phyloP scores from a whole-genome alignment of 768 basidiomycete species.

The Boletus rufocinnamomeus region DNA sequence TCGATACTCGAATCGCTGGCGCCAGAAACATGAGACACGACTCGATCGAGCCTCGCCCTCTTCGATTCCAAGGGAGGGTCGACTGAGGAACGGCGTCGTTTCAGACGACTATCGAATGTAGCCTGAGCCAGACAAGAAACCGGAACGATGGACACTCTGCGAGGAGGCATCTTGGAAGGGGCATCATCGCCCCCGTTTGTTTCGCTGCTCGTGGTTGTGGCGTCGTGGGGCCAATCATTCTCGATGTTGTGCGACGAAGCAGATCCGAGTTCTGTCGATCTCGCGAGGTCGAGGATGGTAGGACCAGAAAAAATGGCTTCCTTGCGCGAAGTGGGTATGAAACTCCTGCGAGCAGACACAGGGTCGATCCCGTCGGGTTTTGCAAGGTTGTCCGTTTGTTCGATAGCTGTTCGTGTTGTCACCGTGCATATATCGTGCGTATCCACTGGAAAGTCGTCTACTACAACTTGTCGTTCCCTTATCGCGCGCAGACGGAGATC shows the following conservation, averaged over 20 bases:
- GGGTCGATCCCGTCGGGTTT: not conserved
- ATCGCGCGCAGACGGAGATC: not conserved
- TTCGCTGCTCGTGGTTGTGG: not conserved
- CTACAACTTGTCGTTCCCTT: not conserved
- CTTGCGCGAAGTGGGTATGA: not conserved
- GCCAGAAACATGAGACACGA: not conserved
- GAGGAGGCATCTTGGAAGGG: not conserved
- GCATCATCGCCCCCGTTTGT: not conserved
- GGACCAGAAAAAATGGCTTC: not conserved
- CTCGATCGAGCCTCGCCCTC: constrained; percentile 19
- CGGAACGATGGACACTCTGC: not conserved
- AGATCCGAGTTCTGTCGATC: not conserved
- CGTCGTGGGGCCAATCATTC: not conserved
- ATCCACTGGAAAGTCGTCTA: not conserved
- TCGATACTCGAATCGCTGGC: not conserved
- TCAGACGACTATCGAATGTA: not conserved
- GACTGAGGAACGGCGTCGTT: constrained; percentile 18
- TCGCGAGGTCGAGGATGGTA: constrained; percentile 1
- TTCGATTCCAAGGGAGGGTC: constrained; percentile 10
- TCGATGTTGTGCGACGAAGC: not conserved
- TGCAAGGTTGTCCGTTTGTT: not conserved
- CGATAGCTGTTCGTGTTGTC: not conserved
- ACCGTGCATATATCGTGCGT: constrained; percentile 14
- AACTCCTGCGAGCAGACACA: not conserved
- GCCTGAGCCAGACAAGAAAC: not conserved